Percentiles rank a stretch among this genome's conserved stretches.
Conservation (phyloP, 1,139 yeast genomes). For the Meyerozyma carpophila region DNA sequence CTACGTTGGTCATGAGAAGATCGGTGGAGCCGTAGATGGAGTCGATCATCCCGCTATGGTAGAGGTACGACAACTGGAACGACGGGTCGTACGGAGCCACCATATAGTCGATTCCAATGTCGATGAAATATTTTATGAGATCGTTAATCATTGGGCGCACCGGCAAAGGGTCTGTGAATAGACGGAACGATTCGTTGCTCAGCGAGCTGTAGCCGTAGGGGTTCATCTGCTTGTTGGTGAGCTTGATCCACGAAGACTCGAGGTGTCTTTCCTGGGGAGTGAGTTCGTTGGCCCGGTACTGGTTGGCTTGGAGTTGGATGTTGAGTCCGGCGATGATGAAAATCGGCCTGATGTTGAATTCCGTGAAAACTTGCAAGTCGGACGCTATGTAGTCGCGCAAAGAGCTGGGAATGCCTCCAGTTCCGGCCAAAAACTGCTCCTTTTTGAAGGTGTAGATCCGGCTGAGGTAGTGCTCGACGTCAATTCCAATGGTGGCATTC, state of each 20-base stretch:
- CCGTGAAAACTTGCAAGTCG: slow-evolving; percentile 58
- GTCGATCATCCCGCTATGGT: slow-evolving; percentile 54
- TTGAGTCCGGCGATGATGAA: slow-evolving; percentile 65
- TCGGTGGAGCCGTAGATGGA: slow-evolving; percentile 85
- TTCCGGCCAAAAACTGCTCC: slow-evolving; percentile 71
- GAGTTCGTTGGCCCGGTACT: slow-evolving; percentile 32
- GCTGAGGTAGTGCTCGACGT: slow-evolving; percentile 72
- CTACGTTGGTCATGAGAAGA: slow-evolving; percentile 57
- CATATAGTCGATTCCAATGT: slow-evolving; percentile 56
- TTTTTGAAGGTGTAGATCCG: slow-evolving; percentile 58
- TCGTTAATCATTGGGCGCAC: slow-evolving; percentile 49
- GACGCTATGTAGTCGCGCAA: slow-evolving; percentile 53
- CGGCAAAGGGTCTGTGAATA: slow-evolving; percentile 41
- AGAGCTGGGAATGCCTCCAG: slow-evolving; percentile 78
- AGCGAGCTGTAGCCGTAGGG: slow-evolving; percentile 23
- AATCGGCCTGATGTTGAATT: slow-evolving; percentile 64
- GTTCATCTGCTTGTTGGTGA: slow-evolving; percentile 19
- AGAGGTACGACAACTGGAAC: slow-evolving; percentile 73
- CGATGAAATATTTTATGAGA: slow-evolving; percentile 53
- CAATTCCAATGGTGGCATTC: slow-evolving; percentile 76
- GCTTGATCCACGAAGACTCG: slow-evolving; percentile 42
- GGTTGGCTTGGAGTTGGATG: slow-evolving; percentile 28
- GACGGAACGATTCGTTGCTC: slow-evolving; percentile 39
- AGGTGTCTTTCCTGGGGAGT: slow-evolving; percentile 42
- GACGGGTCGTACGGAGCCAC: slow-evolving; percentile 83